Conservation (phyloP, 192 early-diverging fungal species). For the Chytriomyces confervae region DNA sequence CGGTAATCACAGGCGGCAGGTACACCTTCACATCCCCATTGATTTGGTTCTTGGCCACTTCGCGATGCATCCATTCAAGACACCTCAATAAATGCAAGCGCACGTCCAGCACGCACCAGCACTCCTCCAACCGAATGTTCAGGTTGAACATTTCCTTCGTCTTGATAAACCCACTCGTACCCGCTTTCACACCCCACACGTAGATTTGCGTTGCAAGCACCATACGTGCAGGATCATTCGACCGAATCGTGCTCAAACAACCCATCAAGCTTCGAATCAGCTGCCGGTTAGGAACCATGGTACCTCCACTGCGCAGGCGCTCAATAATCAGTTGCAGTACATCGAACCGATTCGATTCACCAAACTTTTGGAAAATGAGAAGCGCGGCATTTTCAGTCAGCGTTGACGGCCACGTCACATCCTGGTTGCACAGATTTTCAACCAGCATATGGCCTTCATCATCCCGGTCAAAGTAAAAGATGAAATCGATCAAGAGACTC, state of each 20-base stretch:
- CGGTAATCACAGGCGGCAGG: slow-evolving; percentile 29
- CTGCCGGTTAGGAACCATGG: slow-evolving; percentile 20
- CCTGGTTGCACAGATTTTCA: slow-evolving; percentile 18
- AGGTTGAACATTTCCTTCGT: slow-evolving; percentile 25
- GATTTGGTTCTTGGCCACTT: slow-evolving; percentile 18
- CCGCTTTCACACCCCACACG: slow-evolving; percentile 29
- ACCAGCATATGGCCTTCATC: slow-evolving; percentile 15
- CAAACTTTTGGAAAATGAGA: slow-evolving; percentile 25
- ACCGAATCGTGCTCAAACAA: slow-evolving; percentile 3
- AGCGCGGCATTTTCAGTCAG: slow-evolving; percentile 4
- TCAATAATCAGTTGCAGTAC: slow-evolving; percentile 18
- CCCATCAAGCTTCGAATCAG: slow-evolving; percentile 22
- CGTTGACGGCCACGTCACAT: slow-evolving; percentile 13
- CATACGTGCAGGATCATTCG: slow-evolving; percentile 10
- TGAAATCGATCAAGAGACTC: slow-evolving; percentile 18
- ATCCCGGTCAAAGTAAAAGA: slow-evolving; percentile 29
- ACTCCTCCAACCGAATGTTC: slow-evolving; percentile 32
- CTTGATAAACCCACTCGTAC: slow-evolving; percentile 28
- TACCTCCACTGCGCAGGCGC: neutral
- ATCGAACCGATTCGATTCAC: slow-evolving; percentile 25
- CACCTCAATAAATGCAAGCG: slow-evolving; percentile 34
- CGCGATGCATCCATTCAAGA: slow-evolving; percentile 35
- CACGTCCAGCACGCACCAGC: slow-evolving; percentile 36
- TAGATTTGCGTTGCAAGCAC: slow-evolving; percentile 24
- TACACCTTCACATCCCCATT: slow-evolving; percentile 33